phyloP scores from a whole-genome alignment of 2,329 filamentous ascomycete species.

The Elsinoe fawcettii region DNA sequence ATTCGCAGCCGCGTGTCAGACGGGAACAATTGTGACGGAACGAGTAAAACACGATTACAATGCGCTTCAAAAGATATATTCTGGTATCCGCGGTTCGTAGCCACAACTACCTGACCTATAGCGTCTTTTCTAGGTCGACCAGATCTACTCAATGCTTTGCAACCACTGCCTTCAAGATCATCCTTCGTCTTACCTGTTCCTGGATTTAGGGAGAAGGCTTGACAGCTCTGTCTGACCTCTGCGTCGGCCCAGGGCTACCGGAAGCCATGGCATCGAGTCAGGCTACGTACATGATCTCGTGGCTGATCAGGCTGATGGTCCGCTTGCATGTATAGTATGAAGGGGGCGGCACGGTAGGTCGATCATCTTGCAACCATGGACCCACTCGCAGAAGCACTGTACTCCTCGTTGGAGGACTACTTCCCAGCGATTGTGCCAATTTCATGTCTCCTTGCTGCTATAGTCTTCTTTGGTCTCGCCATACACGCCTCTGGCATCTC shows the following conservation, averaged over 20 bases:
- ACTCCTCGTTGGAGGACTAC: background rate
- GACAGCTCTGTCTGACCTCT: background rate
- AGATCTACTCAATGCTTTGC: too few species aligned
- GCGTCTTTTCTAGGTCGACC: too few species aligned
- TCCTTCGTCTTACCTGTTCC: background rate
- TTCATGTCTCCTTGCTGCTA: background rate
- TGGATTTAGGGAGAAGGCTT: background rate
- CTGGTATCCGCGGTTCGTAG: too few species aligned
- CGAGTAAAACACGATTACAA: too few species aligned
- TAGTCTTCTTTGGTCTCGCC: background rate
- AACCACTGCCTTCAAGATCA: too few species aligned
- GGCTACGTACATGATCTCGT: background rate
- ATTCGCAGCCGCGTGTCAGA: too few species aligned
- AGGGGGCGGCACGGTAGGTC: background rate
- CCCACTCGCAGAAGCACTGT: background rate
- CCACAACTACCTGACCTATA: too few species aligned
- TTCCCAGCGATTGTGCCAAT: background rate
- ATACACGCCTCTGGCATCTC: background rate
- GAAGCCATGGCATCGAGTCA: background rate
- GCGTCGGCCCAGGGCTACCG: background rate
- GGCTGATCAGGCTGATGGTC: background rate
- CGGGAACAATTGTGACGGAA: too few species aligned
- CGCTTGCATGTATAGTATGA: background rate
- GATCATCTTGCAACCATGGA: background rate
- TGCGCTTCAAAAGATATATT: too few species aligned